A percentile compares a stretch with the other conserved stretches of the same genome.
These are phyloP conservation scores for Scenedesmus sp. DNA, from an alignment of 163 green algal genomes.

Conservation along the genomic window DNA sequence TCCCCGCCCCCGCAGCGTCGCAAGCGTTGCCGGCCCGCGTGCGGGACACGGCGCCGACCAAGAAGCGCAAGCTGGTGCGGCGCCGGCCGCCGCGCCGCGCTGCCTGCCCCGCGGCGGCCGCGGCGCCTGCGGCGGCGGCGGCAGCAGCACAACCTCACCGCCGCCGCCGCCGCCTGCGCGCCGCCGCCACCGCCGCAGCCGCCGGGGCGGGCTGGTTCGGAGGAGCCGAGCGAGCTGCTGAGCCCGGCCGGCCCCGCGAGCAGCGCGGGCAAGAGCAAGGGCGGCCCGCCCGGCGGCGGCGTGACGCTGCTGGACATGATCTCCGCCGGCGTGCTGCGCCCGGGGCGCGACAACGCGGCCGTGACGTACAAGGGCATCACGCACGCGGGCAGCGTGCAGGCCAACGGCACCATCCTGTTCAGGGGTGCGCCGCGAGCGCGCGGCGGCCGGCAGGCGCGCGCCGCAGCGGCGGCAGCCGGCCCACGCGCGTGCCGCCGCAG, in stretches of 20 bases:
- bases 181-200: not conserved
- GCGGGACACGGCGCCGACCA: too few relatives aligned
- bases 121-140: not conserved
- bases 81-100: too few relatives aligned
- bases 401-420: slow-evolving; percentile 64
- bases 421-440: slow-evolving; percentile 58
- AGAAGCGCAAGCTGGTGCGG: too few relatives aligned
- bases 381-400: slow-evolving; percentile 51
- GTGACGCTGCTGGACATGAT: slow-evolving; percentile 63
- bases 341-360: slow-evolving; percentile 59
- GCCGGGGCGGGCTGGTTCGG: slow-evolving; percentile 6
- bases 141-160: not conserved
- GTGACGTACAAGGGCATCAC: slow-evolving; percentile 67
- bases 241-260: slow-evolving; percentile 21
- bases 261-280: slow-evolving; percentile 38
- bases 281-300: slow-evolving; percentile 2
- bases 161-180: not conserved
- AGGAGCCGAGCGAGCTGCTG: slow-evolving; percentile 11
- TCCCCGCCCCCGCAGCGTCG: too few relatives aligned
- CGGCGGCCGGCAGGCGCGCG: not conserved
- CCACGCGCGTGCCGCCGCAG: slow-evolving; percentile 25
- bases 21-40: too few relatives aligned
- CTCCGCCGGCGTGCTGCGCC: slow-evolving; percentile 53
- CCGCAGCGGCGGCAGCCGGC: not conserved
- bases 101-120: too few relatives aligned